phyloP scores from a whole-genome alignment of 805 yeast species.

The Hanseniaspora meyeri region DNA sequence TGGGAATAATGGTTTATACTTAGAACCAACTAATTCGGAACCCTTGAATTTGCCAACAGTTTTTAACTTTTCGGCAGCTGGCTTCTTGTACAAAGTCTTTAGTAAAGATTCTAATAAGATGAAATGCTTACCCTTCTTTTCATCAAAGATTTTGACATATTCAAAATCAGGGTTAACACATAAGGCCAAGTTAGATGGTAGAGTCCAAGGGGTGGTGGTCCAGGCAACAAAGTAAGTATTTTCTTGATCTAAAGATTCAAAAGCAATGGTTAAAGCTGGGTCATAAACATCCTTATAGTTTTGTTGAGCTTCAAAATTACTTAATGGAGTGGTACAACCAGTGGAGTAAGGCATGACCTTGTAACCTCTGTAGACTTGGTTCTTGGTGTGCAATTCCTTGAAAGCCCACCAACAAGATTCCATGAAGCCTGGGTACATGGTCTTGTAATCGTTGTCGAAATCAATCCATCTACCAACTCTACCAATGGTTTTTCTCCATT shows the following conservation, averaged over 20 bases:
- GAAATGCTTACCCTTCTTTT: conserved; percentile 67
- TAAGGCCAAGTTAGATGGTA: conserved; percentile 84
- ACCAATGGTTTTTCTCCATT: conserved; percentile 87
- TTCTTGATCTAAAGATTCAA: conserved; percentile 68
- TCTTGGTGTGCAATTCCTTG: conserved; percentile 72
- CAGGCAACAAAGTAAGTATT: conserved; percentile 83
- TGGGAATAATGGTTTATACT: conserved; percentile 73
- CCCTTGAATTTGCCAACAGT: conserved; percentile 73
- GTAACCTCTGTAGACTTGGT: conserved; percentile 83
- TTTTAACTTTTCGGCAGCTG: conserved; percentile 76
- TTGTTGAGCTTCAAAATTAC: conserved; percentile 96
- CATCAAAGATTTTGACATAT: conserved; percentile 85
- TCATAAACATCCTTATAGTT: conserved; percentile 94
- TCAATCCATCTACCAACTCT: conserved; percentile 99
- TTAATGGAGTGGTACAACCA: conserved; percentile 89
- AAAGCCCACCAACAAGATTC: conserved; percentile 99
- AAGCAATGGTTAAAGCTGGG: conserved; percentile 90
- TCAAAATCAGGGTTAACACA: conserved; percentile 87
- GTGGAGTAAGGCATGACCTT: conserved; percentile 99
- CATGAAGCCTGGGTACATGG: conserved; percentile 91
- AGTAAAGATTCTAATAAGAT: conserved; percentile 75
- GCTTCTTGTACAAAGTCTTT: conserved; percentile 83
- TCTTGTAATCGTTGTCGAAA: conserved; percentile 95
- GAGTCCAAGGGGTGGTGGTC: conserved; percentile 99
- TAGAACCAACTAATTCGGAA: conserved; percentile 61